Evolutionary conservation across 2,329 filamentous ascomycete species (phyloP).

Genomic region (Clathrospora elynae): DNA sequence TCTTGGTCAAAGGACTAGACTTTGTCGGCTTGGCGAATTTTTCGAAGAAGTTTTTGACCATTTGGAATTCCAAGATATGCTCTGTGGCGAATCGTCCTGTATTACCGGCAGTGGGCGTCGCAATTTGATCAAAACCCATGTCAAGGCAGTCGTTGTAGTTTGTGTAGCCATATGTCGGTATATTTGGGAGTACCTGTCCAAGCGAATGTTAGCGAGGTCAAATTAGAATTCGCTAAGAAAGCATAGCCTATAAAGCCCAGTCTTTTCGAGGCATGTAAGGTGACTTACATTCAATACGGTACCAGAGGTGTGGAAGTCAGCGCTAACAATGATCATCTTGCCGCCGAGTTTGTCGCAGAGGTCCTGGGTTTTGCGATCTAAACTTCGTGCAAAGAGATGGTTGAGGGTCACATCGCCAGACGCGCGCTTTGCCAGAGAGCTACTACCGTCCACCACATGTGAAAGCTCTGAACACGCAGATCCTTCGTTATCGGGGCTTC

Average conservation of each 20-base stretch:
- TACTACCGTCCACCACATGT: neutral
- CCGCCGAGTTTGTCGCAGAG: neutral
- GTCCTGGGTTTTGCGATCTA: neutral
- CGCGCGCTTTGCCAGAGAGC: constrained; percentile 1
- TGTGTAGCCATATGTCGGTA: constrained; percentile 3
- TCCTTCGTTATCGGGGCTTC: neutral
- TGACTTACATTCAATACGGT: neutral
- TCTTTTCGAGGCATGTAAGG: neutral
- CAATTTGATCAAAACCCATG: constrained; percentile 1
- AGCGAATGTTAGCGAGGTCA: neutral
- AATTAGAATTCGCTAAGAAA: neutral
- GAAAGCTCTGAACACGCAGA: constrained; percentile 1
- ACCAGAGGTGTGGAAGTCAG: constrained; percentile 1
- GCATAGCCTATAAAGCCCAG: neutral
- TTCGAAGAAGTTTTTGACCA: constrained; percentile 5
- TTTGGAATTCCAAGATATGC: constrained; percentile 6
- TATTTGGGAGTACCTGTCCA: constrained; percentile 3
- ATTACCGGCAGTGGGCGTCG: neutral
- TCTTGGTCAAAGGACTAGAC: neutral
- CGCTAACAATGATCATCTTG: neutral
- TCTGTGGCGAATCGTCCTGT: constrained; percentile 1
- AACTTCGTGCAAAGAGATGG: neutral
- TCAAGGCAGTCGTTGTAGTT: constrained; percentile 2
- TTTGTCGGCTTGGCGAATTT: neutral
- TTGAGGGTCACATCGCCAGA: neutral